Base-by-base conservation (phyloP, 345 rosid species). In the Diplotaxis tenuifolia region DNA sequence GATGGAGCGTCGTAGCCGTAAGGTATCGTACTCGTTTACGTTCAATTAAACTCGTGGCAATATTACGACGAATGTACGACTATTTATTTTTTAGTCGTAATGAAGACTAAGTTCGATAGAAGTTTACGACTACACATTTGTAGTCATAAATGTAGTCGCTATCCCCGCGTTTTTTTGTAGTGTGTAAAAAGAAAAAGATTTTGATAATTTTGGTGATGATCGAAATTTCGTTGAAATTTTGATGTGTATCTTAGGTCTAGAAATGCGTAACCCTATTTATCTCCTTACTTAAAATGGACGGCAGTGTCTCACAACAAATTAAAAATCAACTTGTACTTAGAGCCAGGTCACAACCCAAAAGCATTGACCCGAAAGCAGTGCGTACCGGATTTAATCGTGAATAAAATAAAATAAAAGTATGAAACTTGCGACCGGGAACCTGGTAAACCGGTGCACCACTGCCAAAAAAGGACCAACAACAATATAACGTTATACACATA, bases 381-480 rank as follows among this genome's bases (percentile, higher is more conserved):
- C 21, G 52, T 34, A 53, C 63, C 58, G 28, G 20, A 27, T 23
- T 50, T 27, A 27, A 5, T 7, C 7, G 1, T 20, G 16, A 45
- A 9, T 45, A 45, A 47, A 47, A 47, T 25, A 25, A 11, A 70
- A 21, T 14, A 2, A 10, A 3, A 8, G 0, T n/a, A n/a, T 16
- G 5, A 21, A 14, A 8, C 0, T 29, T 22, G 12, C 2, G 18
- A 64, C 75, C 67, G 76, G 72, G 4, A 32, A 77, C 76, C 16
- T 49, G 49, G 2, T 71, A 0, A 34, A 14, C 56, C 63, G 63
- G 80, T 77, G 1, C 0, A 64, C 49, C 47, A 65, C 54, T 71
- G 56, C 80, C 76, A 49, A 65, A 77, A 77, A 19, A 71, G 80
- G 76, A 71, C 76, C 80, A 77, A 71, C 80, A 76, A 47, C 58